Evolutionary conservation across 2,329 filamentous ascomycete genomes (phyloP), one percentile per base, ranked within the genome.

Genomic region (Neonectria punicea): DNA sequence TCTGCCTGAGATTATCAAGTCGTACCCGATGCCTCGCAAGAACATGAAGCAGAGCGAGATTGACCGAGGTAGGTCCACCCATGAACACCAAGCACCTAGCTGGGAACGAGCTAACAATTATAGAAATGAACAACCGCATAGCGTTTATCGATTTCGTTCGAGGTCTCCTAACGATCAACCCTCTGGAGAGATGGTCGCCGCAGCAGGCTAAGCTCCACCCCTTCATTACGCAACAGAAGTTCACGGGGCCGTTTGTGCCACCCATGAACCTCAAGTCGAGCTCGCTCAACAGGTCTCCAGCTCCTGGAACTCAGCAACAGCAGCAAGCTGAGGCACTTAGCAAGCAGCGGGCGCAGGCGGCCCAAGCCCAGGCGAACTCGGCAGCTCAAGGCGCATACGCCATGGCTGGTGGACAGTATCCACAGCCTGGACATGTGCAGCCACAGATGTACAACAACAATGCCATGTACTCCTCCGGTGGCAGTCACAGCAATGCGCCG

Each of bases 41-140:
- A 98, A 98, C 76, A 99, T 99, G 96, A 99, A 99, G 83, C 94
- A 92, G 79, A 92, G 90, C 72, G 96, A 99, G 81, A 91, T 99
- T 70, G 96, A 99, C 74, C 85, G 96, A 92, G 96, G 96, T 98
- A 84, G 43, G 73, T 18, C 16, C n/a, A 16, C 9, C 11, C n/a
- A 20, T 18, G n/a, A 11, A 22, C 44, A 10, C 39, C 2, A 18
- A 11, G 34, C 9, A n/a, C 16, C 11, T 28, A 5, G 8, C 18
- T 2, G 11, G 41, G 30, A n/a, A 13, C 43, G 25, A 32, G 68
- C 73, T 60, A 67, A 67, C 14, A 77, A 62, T 75, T 64, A 18
- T 76, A 99, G 96, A 99, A 90, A 97, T 99, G 92, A 97, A 96
- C 77, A 99, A 99, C 77, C 92, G 96, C 49, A 89, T 97, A 67